Conservation (phyloP, 1,284 basidiomycete species). For the Ceratobasidium sp. region DNA sequence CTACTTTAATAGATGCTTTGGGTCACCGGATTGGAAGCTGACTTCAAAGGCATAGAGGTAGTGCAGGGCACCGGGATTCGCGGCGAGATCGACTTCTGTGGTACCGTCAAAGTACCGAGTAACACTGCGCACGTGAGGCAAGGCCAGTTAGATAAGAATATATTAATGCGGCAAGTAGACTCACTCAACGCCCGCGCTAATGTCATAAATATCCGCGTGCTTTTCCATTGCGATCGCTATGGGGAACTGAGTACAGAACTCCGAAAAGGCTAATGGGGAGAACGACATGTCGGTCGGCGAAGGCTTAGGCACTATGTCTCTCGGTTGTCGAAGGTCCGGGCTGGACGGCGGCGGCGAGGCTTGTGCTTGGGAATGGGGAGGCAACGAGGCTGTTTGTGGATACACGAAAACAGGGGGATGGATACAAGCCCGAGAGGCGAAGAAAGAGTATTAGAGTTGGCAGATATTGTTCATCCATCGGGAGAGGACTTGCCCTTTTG, state of each 20-base stretch:
- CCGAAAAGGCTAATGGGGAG: constrained; percentile 26
- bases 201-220: constrained; percentile 36
- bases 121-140: constrained; percentile 19
- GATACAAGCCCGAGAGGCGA: neutral
- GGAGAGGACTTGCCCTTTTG: constrained; percentile 26
- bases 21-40: constrained; percentile 28
- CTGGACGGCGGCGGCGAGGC: neutral
- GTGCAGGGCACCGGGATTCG: constrained; percentile 27
- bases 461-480: neutral
- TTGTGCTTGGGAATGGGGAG: constrained; percentile 22
- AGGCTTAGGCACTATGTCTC: neutral
- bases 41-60: constrained; percentile 39
- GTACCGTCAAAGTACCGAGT: constrained; percentile 41
- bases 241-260: constrained; percentile 36
- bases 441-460: constrained; percentile 21
- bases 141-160: neutral
- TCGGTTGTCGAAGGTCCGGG: neutral
- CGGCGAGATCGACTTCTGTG: constrained; percentile 23
- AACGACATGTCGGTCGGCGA: constrained; percentile 25
- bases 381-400: constrained; percentile 23
- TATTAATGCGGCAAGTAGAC: neutral
- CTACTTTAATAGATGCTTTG: constrained; percentile 28
- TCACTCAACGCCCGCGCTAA: constrained; percentile 36
- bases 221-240: constrained; percentile 35
- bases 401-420: neutral